Evolutionary conservation across 2,329 filamentous ascomycete genomes (phyloP).

Genomic region (Diaporthe nobilis): DNA sequence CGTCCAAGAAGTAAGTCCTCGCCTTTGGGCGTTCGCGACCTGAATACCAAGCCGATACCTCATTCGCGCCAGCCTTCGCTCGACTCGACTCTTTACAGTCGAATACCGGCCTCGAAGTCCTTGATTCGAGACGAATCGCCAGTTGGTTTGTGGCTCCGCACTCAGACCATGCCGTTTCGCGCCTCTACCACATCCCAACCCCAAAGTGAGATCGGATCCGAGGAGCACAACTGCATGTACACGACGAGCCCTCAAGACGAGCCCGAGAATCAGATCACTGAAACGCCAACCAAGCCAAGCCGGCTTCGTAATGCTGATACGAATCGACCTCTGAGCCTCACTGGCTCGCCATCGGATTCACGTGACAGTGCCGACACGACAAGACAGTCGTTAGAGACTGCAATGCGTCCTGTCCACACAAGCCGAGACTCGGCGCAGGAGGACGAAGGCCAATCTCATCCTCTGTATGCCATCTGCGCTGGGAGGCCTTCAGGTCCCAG

Average conservation of each 20-base stretch:
- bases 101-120: slow-evolving; percentile 36
- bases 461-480: not conserved
- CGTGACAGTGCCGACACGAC: not conserved
- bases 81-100: slow-evolving; percentile 13
- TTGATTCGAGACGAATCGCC: slow-evolving; percentile 39
- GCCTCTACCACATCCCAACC: slow-evolving; percentile 17
- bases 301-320: not conserved
- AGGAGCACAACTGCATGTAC: not conserved
- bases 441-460: too few relatives aligned
- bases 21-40: not conserved
- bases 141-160: slow-evolving; percentile 39
- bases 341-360: not conserved
- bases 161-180: slow-evolving; percentile 37
- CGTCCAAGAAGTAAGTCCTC: slow-evolving; percentile 35
- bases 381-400: not conserved
- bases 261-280: not conserved
- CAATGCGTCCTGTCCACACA: not conserved
- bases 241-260: not conserved
- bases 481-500: not conserved
- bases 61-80: slow-evolving; percentile 30
- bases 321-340: not conserved
- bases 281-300: not conserved
- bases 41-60: not conserved
- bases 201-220: slow-evolving; percentile 26
- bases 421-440: not conserved